Percentiles rank a stretch among this genome's conserved stretches.
phyloP scores from a whole-genome alignment of 768 basidiomycete species.

The Butyriboletus loyo region DNA sequence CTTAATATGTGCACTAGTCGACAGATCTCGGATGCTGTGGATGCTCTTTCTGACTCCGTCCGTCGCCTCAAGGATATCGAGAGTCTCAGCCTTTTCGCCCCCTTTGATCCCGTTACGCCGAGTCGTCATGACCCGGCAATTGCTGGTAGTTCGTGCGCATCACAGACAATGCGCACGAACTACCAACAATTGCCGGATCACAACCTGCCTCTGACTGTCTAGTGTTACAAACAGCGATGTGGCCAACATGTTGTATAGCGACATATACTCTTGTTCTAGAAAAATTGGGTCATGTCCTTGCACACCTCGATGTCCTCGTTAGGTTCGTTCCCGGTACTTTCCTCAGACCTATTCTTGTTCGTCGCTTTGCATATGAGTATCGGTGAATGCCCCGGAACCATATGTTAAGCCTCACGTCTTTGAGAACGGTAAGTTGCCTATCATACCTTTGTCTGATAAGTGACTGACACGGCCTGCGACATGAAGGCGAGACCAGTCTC shows the following conservation, averaged over 20 bases:
- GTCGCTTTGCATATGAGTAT: constrained; percentile 90
- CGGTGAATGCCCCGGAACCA: constrained; percentile 78
- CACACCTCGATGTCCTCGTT: constrained; percentile 87
- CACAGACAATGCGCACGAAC: too few relatives aligned
- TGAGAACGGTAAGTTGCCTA: constrained; percentile 60
- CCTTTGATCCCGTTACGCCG: background rate
- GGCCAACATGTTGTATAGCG: constrained; percentile 43
- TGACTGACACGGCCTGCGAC: background rate
- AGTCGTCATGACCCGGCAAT: too few relatives aligned
- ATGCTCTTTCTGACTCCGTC: background rate
- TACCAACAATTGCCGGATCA: too few relatives aligned
- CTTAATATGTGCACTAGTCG: accelerated
- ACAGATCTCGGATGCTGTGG: background rate
- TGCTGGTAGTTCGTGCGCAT: too few relatives aligned
- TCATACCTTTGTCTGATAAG: background rate
- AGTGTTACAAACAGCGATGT: background rate
- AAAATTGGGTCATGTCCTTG: constrained; percentile 75
- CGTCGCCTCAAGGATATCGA: background rate
- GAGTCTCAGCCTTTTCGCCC: background rate
- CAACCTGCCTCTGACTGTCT: constrained; percentile 68
- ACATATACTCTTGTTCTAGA: constrained; percentile 92
- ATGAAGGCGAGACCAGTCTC: constrained; percentile 72
- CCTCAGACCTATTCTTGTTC: background rate
- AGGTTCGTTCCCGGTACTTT: constrained; percentile 48
- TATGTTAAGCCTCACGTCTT: constrained; percentile 84